Base-by-base conservation (phyloP, 768 basidiomycete genomes). In the Tephrocybe sp. region DNA sequence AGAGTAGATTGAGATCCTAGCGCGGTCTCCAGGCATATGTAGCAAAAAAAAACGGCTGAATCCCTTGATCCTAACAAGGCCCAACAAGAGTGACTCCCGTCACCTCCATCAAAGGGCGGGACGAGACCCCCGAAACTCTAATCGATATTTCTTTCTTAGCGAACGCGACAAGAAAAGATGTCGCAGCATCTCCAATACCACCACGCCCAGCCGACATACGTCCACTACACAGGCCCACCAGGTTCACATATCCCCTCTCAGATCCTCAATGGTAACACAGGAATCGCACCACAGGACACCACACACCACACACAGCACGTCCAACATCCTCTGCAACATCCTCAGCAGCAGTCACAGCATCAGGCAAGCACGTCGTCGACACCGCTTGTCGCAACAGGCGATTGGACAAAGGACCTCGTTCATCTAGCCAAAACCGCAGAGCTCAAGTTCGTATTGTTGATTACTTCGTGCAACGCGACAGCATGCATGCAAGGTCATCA, bases 381-480 rank as follows among this genome's bases (percentile, higher is more conserved):
- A 4, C 82, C 84, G n/a, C 67, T 90, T 43, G 76, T 92, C 42
- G 88, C 90, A 3, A 84, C 81, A 16, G 90, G 88, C 8, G 88
- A 91, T 65, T 92, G 90, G 90, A 90, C 88, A 22, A 86, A 85
- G 58, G 87, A 90, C 66, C 76, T 92, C 36, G 85, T 92, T 25
- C 87, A 91, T 45, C 76, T 92, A 10, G 90, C 90, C 5, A 91
- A 88, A 70, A 89, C 87, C 1, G 90, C 90, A 8, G 90, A 92
- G 63, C 76, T 92, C 60, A 92, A 92, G 90, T 92, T 64, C 58
- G 87, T 78, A 19, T 36, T 23, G 41, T 24, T 44, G 22, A 50
- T 50, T 21, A 4, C 36, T 31, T 13, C 23, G 34, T 36, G 25
- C 13, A 23, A 29, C 37, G 29, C 12, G 29, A 29, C 48, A 43